Conservation (phyloP, 192 early-diverging fungal genomes). For the Linnemannia elongata region DNA sequence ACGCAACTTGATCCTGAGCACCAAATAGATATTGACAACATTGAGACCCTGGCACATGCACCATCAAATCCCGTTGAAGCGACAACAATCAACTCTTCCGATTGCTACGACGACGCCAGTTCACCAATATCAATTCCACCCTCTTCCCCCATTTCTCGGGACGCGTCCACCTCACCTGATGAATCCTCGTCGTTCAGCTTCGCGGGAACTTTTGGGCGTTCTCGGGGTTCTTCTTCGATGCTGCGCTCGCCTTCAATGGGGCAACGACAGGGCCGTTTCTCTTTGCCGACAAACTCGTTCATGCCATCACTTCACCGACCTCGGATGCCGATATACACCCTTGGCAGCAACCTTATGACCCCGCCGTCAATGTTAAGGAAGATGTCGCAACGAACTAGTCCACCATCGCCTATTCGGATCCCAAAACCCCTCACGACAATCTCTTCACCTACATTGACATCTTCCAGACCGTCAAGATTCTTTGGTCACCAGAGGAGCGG, state of each 20-base stretch:
- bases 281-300: constrained; percentile 33
- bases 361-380: constrained; percentile 47
- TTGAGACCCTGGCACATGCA: background rate
- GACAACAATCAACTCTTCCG: background rate
- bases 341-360: constrained; percentile 42
- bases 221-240: constrained; percentile 6
- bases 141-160: background rate
- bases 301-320: constrained; percentile 36
- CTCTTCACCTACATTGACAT: background rate
- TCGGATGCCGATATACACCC: constrained; percentile 32
- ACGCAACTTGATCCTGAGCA: background rate
- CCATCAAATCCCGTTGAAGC: background rate
- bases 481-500: constrained; percentile 34
- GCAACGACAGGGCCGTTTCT: constrained; percentile 39
- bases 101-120: background rate
- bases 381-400: constrained; percentile 29
- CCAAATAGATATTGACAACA: background rate
- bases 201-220: background rate
- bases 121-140: constrained; percentile 10
- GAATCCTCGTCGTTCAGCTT: constrained; percentile 2
- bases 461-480: constrained; percentile 27
- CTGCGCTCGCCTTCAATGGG: constrained; percentile 8
- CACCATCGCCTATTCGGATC: constrained; percentile 38
- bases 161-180: constrained; percentile 12
- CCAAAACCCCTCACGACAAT: constrained; percentile 7